Evolutionary conservation across 148 eudicot species (phyloP).

Genomic region (Arctostaphylos glauca): DNA sequence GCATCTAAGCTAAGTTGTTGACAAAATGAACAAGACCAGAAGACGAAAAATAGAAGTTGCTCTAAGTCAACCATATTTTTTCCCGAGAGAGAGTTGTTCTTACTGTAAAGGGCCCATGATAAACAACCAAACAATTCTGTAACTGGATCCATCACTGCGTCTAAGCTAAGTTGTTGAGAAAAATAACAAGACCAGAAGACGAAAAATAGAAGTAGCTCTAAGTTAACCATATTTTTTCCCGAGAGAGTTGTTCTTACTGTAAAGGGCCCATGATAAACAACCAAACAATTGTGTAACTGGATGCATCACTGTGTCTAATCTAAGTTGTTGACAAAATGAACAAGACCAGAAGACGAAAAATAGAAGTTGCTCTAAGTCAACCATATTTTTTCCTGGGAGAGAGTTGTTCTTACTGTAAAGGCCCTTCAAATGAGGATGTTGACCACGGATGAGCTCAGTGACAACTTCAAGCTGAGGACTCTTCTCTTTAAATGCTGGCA

Average conservation of each 20-base stretch:
- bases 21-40: background rate
- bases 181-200: background rate
- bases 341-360: background rate
- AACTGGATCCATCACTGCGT: background rate
- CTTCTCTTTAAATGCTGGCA: constrained; percentile 66
- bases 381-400: background rate
- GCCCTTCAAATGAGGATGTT: constrained; percentile 81
- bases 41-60: background rate
- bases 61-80: too few relatives aligned
- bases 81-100: too few relatives aligned
- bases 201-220: background rate
- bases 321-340: background rate
- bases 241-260: too few relatives aligned
- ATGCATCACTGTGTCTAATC: background rate
- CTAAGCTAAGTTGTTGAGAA: background rate
- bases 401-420: constrained; percentile 53
- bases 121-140: background rate
- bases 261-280: background rate
- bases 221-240: too few relatives aligned
- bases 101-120: background rate
- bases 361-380: background rate
- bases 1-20: background rate
- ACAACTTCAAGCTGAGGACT: constrained; percentile 85
- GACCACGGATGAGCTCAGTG: constrained; percentile 80
- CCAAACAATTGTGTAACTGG: background rate